Conservation (phyloP, 805 yeast genomes). For the Yarrowia alimentaria region DNA sequence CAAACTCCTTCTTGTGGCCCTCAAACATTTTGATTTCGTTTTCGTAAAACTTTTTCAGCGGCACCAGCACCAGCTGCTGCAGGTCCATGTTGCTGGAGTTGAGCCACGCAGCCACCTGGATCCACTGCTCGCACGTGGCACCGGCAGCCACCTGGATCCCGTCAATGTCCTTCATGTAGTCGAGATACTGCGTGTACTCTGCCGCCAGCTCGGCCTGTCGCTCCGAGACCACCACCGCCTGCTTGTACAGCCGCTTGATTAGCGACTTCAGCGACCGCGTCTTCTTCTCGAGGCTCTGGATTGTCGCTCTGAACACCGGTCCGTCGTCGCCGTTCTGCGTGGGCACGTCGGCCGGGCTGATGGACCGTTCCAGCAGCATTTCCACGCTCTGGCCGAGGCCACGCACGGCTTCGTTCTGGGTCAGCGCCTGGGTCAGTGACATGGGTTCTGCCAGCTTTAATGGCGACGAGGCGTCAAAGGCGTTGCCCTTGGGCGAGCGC, state of each 20-base stretch:
- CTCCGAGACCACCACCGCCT: constrained; percentile 39
- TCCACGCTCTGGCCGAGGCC: constrained; percentile 37
- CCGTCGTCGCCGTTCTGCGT: constrained; percentile 41
- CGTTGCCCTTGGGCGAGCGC: background rate
- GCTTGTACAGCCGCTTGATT: constrained; percentile 42
- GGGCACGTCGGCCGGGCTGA: constrained; percentile 11
- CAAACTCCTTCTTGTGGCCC: constrained; percentile 44
- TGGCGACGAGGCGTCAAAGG: constrained; percentile 28
- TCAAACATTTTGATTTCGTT: constrained; percentile 45
- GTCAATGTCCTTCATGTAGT: constrained; percentile 37
- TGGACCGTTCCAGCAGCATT: constrained; percentile 36
- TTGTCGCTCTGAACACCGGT: constrained; percentile 45
- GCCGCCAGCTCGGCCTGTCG: constrained; percentile 40
- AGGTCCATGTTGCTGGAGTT: constrained; percentile 36
- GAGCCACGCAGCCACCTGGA: constrained; percentile 30
- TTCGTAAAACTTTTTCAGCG: constrained; percentile 43
- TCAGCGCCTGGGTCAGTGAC: constrained; percentile 28
- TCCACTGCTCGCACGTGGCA: constrained; percentile 37
- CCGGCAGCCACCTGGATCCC: constrained; percentile 38
- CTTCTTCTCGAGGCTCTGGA: constrained; percentile 42
- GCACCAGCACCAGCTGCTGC: constrained; percentile 41
- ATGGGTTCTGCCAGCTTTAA: constrained; percentile 29
- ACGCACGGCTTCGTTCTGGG: constrained; percentile 31
- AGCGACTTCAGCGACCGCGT: constrained; percentile 39
- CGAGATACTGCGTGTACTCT: constrained; percentile 39